Evolutionary conservation across 192 early-diverging fungal genomes (phyloP), one percentile per base, ranked within the genome.

Genomic region (Lobosporangium transversale): DNA sequence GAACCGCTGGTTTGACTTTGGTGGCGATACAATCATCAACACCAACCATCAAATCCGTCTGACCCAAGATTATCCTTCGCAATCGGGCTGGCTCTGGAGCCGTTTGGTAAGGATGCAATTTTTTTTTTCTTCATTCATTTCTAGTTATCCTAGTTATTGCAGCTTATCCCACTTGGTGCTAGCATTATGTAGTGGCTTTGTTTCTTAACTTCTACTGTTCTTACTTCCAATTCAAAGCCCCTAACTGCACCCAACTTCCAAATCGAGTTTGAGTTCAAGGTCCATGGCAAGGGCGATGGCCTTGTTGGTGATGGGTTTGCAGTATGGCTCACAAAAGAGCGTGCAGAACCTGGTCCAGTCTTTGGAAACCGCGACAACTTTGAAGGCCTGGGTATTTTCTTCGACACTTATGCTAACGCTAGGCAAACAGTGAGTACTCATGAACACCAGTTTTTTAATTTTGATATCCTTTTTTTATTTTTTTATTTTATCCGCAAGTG

Each of bases 291-390:
- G 54, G 86, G 89, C 53, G 80, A 87, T 17, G 86, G 86, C 44
- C 81, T 99, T 54, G 93, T 84, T 68, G 98, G 98, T 29, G 98
- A 99, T 70, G 98, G 98, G 8, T 93, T 99, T 80, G 98, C 95
- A 20, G 89, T 99, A 58, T 99, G 95, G 94, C 88, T 92, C 59
- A 92, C 96, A 20, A 86, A 87, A 61, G 89, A 97, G 42, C 84
- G 91, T 40, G 82, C 75, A 17, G 69, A 65, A 5, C 48, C 75
- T 42, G 97, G 97, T 0, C 90, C 93, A 30, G 95, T 97, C 44
- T 97, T 97, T 89, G 97, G 97, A 14, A 90, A 83, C 71, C 69
- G 83, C 30, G 94, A 97, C 75, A 78, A 90, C 49, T 98, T 98
- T 79, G 87, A 88, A 32, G 98, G 98, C 0, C 80, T 99, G 27